Base-by-base conservation (phyloP, 345 rosid species). In the Populus pruinosa region DNA sequence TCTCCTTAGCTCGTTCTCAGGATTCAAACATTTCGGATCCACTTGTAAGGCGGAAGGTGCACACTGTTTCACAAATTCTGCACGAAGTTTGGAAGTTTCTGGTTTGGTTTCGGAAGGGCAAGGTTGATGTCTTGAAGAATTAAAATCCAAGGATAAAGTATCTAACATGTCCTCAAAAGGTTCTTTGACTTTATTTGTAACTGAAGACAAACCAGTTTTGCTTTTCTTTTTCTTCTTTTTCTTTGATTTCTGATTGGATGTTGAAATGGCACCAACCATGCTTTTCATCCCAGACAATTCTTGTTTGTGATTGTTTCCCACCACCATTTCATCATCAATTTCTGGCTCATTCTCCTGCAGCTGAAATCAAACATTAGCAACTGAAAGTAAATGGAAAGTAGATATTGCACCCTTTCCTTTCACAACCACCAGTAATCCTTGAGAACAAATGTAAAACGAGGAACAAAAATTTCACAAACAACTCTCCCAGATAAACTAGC, bases 141-240 rank as follows among this genome's bases (percentile, higher is more conserved):
- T 81, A 64, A 25, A 43, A 80, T 76, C 82, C 72, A 92, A 81
- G 43, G 84, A 82, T 74, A 94, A 85, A 69, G 53, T 55, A 78
- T 88, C 87, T 39, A 94, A 78, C 56, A 66, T 80, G 53, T 75
- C 87, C 73, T 91, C 98, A 74, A 88, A 73, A 2, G 71, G 69
- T 43, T 55, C 73, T 29, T 86, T 88, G 75, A 50, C 56, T 74
- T 87, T 86, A 50, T 74, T 73, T 6, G 80, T 49, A 78, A 43
- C 81, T 62, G 85, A 66, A 78, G 85, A 11, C 49, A 79, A 73
- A 70, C 70, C 85, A 77, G 87, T 88, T 82, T 90, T 94, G 80
- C 69, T 69, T 79, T 84, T 92, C 89, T 91, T 94, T 87, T 91
- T 92, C 62, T 92, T 94, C 90, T 94, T 92, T 67, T 92, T 94